phyloP scores from a whole-genome alignment of 192 early-diverging fungal genomes.

The Funneliformis geosporum region DNA sequence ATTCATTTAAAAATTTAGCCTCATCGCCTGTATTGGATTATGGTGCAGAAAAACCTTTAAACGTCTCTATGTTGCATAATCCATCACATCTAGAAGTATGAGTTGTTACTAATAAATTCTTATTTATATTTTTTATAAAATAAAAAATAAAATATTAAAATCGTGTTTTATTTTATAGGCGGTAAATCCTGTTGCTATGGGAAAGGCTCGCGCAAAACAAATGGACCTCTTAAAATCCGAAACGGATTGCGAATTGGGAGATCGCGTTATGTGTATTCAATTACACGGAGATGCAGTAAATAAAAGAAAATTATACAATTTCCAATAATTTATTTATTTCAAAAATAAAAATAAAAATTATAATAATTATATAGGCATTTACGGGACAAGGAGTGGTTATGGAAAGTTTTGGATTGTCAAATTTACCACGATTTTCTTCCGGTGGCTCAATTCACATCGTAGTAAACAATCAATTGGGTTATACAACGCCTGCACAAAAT shows the following conservation, averaged over 20 bases:
- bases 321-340: neutral
- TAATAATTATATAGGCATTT: constrained; percentile 51
- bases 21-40: constrained; percentile 79
- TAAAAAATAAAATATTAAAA: neutral
- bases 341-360: neutral
- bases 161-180: constrained; percentile 42
- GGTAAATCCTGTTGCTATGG: constrained; percentile 93
- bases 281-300: constrained; percentile 92
- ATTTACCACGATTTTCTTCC: constrained; percentile 91
- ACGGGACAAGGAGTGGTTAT: constrained; percentile 91
- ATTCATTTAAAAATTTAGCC: constrained; percentile 41
- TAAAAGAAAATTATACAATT: constrained; percentile 22
- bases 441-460: constrained; percentile 97
- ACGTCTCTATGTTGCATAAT: constrained; percentile 92
- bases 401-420: constrained; percentile 94
- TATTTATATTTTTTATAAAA: neutral
- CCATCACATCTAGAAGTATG: constrained; percentile 89
- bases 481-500: constrained; percentile 95
- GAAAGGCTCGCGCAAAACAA: constrained; percentile 94
- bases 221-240: constrained; percentile 70
- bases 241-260: constrained; percentile 81
- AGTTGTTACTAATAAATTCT: neutral
- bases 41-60: constrained; percentile 60
- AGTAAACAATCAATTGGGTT: constrained; percentile 97
- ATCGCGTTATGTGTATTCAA: constrained; percentile 91